These are phyloP conservation scores for Aspergillus sp. DNA, from an alignment of 2,329 filamentous ascomycete species.

Conservation along the genomic window DNA sequence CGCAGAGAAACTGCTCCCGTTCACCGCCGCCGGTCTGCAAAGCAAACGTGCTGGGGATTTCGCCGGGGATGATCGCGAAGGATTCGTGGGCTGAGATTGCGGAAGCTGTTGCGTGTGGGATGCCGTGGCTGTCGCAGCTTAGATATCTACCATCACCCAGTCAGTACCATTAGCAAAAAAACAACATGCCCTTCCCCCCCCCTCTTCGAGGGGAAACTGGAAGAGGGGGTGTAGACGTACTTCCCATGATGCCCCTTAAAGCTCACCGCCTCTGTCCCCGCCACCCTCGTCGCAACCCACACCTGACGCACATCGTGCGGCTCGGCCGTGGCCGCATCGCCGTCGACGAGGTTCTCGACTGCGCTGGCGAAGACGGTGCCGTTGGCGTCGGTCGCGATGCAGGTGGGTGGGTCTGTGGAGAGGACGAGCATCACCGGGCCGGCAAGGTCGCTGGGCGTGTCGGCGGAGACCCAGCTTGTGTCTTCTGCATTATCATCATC, in stretches of 20 bases:
- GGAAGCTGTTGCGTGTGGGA: slow-evolving; percentile 72
- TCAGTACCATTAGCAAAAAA: not conserved
- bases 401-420: slow-evolving; percentile 68
- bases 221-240: slow-evolving; percentile 41
- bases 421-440: slow-evolving; percentile 83
- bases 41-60: slow-evolving; percentile 69
- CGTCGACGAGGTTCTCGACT: slow-evolving; percentile 86
- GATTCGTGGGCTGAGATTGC: slow-evolving; percentile 83
- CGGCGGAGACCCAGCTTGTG: slow-evolving; percentile 89
- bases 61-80: slow-evolving; percentile 65
- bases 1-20: slow-evolving; percentile 66
- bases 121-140: slow-evolving; percentile 78
- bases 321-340: slow-evolving; percentile 78
- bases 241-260: slow-evolving; percentile 89
- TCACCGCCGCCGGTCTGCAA: slow-evolving; percentile 59
- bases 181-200: no score
- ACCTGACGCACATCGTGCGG: slow-evolving; percentile 95
- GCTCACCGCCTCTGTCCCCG: slow-evolving; percentile 75
- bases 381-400: slow-evolving; percentile 78
- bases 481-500: slow-evolving; percentile 52
- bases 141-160: slow-evolving; percentile 63
- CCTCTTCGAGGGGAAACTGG: not conserved
- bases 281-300: slow-evolving; percentile 82
- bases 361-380: slow-evolving; percentile 80
- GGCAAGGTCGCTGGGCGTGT: slow-evolving; percentile 67